Conservation (phyloP, 2,329 filamentous ascomycete species). For the Metarhizium album region DNA sequence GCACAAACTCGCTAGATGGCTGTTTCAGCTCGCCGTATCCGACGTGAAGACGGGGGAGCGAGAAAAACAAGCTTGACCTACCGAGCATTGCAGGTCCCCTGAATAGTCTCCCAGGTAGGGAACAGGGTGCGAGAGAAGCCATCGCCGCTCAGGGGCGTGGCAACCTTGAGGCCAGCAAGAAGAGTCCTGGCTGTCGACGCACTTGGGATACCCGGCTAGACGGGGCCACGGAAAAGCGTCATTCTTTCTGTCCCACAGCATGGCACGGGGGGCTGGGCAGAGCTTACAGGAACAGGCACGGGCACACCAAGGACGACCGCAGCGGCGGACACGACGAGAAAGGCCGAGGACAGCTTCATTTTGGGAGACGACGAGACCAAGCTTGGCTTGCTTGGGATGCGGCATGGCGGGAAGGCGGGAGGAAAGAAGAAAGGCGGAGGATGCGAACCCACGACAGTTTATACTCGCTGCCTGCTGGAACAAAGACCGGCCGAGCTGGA, state of each 20-base stretch:
- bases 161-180: constrained; percentile 48
- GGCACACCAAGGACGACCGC: not conserved
- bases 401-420: not conserved
- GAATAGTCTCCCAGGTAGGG: constrained; percentile 58
- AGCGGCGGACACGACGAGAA: not conserved
- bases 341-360: not conserved
- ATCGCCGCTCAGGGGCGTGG: constrained; percentile 39
- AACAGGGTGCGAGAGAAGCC: constrained; percentile 58
- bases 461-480: not conserved
- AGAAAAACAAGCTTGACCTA: constrained; percentile 18
- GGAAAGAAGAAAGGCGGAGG: not conserved
- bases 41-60: not conserved
- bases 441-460: not conserved
- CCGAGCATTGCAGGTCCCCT: constrained; percentile 59
- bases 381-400: too few relatives aligned
- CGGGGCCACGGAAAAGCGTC: not conserved
- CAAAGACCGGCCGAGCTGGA: not conserved
- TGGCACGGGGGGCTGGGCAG: not conserved
- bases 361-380: not conserved
- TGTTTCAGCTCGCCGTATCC: not conserved
- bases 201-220: constrained; percentile 51
- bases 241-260: not conserved
- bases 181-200: constrained; percentile 43
- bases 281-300: not conserved
- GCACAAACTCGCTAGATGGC: constrained; percentile 48